phyloP scores from a whole-genome alignment of 2,329 filamentous ascomycete species.

The Cladosporium oxysporum region DNA sequence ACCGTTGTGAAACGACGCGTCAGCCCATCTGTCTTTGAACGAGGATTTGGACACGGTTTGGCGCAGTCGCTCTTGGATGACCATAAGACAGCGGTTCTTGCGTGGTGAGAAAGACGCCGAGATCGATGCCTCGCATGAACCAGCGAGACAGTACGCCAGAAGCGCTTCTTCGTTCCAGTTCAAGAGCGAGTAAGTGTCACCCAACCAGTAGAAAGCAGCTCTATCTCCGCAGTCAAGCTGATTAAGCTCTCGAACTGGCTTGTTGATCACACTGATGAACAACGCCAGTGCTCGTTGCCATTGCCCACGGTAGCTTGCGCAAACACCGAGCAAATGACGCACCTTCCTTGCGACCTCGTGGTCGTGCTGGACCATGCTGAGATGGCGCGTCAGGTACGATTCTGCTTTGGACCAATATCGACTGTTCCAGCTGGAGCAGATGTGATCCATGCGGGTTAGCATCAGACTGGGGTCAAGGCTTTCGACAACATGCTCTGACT shows the following conservation, averaged over 20 bases:
- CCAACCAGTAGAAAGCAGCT: constrained; percentile 32
- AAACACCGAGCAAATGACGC: constrained; percentile 29
- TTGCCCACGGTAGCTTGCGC: constrained; percentile 28
- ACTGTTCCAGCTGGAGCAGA: constrained; percentile 10
- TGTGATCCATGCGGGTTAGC: neutral
- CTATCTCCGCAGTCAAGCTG: constrained; percentile 30
- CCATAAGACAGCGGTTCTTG: neutral
- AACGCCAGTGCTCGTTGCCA: constrained; percentile 24
- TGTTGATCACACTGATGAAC: constrained; percentile 27
- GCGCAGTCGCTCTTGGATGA: neutral
- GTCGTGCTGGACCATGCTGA: neutral
- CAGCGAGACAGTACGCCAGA: constrained; percentile 29
- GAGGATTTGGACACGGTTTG: neutral
- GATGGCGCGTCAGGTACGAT: neutral
- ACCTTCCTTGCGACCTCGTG: constrained; percentile 19
- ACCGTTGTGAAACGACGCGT: neutral
- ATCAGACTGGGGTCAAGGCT: neutral
- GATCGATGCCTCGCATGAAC: neutral
- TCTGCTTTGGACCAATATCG: constrained; percentile 13
- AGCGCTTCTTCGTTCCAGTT: constrained; percentile 29
- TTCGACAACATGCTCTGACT: neutral
- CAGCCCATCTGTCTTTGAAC: neutral
- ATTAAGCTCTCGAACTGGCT: constrained; percentile 21
- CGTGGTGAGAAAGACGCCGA: neutral
- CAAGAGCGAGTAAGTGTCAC: constrained; percentile 28